Percentiles rank a stretch among this genome's conserved stretches.
phyloP scores from a whole-genome alignment of 23 red algal species.

The Gracilaria vermiculophylla region DNA sequence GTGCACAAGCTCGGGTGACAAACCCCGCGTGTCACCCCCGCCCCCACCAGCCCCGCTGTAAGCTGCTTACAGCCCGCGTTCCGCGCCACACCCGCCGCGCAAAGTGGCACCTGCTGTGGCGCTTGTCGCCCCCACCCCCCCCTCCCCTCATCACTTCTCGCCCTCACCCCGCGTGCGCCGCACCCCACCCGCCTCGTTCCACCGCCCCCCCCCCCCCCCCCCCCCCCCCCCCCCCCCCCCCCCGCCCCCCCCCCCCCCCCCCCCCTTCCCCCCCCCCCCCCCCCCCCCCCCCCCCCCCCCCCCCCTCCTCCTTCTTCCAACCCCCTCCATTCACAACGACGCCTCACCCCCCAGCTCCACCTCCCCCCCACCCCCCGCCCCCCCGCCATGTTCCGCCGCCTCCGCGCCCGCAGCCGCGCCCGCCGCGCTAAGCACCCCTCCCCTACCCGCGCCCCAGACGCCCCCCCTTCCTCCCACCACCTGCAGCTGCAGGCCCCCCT shows the following conservation, averaged over 20 bases:
- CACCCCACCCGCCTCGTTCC: background rate
- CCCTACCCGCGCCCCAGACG: background rate
- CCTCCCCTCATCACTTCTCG: too few relatives aligned
- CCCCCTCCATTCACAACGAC: background rate
- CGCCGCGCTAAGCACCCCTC: constrained; percentile 20
- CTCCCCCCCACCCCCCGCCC: background rate
- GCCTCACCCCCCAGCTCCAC: background rate
- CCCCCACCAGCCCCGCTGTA: background rate
- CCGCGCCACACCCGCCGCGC: background rate
- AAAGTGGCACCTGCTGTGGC: too few relatives aligned
- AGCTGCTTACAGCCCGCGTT: background rate
- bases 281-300: background rate
- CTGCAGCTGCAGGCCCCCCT: background rate
- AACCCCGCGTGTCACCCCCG: background rate
- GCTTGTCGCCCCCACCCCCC: too few relatives aligned
- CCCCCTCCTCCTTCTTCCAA: background rate
- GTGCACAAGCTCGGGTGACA: constrained; percentile 26
- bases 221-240: background rate
- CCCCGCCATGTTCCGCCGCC: constrained; percentile 13
- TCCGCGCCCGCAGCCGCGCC: constrained; percentile 21
- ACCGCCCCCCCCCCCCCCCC: background rate
- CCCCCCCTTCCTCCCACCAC: background rate
- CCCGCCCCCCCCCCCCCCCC: background rate
- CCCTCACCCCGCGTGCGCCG: background rate
- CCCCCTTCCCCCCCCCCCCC: background rate